These are phyloP conservation scores for Pseudopyricularia javanii DNA, from an alignment of 2,329 filamentous ascomycete species.

Conservation along the genomic window DNA sequence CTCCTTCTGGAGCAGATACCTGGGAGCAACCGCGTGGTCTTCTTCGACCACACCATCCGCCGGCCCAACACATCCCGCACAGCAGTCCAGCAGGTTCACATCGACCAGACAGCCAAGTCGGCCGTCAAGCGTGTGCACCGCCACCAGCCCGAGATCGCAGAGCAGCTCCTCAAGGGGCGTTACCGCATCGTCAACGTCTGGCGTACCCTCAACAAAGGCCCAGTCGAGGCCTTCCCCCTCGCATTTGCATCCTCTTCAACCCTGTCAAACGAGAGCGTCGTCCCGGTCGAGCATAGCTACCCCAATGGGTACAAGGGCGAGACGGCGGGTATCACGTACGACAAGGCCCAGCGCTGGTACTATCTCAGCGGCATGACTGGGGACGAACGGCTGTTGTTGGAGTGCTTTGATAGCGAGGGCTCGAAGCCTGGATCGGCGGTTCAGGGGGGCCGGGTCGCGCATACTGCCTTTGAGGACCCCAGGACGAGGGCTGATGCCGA, in stretches of 20 bases:
- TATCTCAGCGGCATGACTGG: conserved; percentile 71
- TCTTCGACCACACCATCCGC: conserved; percentile 50
- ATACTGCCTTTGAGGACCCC: conserved; percentile 71
- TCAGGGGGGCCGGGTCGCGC: conserved; percentile 45
- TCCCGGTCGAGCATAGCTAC: neutral
- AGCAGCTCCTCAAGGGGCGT: conserved; percentile 28
- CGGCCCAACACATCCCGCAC: conserved; percentile 29
- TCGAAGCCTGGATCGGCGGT: conserved; percentile 7
- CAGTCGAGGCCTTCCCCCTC: neutral
- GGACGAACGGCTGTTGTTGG: conserved; percentile 60
- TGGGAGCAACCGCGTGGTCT: conserved; percentile 40
- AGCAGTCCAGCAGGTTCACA: conserved; percentile 37
- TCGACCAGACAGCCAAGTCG: conserved; percentile 34
- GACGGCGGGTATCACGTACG: conserved; percentile 57
- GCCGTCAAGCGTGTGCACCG: conserved; percentile 11
- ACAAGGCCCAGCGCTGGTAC: conserved; percentile 56
- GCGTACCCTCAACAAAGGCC: conserved; percentile 44
- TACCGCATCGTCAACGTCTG: conserved; percentile 75
- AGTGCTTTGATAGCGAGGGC: conserved; percentile 62
- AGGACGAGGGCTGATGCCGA: conserved; percentile 57
- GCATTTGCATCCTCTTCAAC: conserved; percentile 50
- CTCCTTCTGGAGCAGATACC: conserved; percentile 49
- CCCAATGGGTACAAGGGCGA: conserved; percentile 17
- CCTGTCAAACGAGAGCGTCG: conserved; percentile 21
- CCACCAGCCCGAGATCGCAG: conserved; percentile 32